A percentile compares a stretch with the other conserved stretches of the same genome.
Evolutionary conservation across 225 moss, liverwort and hornwort species (phyloP).

Genomic region (Polytrichum commune): DNA sequence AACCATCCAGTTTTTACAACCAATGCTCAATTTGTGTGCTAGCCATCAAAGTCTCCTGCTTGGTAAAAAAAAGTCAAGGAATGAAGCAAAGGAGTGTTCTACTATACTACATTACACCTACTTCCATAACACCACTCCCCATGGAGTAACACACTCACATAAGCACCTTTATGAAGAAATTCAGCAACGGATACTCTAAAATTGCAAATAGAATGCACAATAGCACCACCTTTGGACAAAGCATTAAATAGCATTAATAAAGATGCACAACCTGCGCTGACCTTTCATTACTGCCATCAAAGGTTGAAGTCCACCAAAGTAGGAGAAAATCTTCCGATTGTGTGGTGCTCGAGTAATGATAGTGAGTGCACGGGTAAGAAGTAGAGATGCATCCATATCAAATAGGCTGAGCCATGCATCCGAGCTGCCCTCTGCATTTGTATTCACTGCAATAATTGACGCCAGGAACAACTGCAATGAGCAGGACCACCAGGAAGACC

Average conservation of each 20-base stretch:
- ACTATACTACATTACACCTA: too few species aligned
- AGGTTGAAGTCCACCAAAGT: conserved; percentile 71
- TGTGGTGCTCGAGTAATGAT: conserved; percentile 61
- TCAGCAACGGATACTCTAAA: too few species aligned
- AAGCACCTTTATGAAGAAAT: too few species aligned
- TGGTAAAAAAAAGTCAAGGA: too few species aligned
- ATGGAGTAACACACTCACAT: too few species aligned
- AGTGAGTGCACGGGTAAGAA: conserved; percentile 52
- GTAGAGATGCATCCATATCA: conserved; percentile 48
- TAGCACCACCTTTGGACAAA: not conserved
- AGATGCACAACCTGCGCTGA: conserved; percentile 13
- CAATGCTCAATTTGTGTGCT: too few species aligned
- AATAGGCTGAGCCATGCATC: conserved; percentile 53
- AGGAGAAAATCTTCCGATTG: conserved; percentile 70
- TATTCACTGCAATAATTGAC: conserved; percentile 42
- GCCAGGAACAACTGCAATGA: conserved; percentile 30
- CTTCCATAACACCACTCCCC: too few species aligned
- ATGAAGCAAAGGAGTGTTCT: too few species aligned
- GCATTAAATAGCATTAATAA: not conserved
- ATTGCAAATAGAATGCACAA: too few species aligned
- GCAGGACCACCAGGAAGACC: conserved; percentile 15
- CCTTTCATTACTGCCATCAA: conserved; percentile 87
- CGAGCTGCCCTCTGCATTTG: conserved; percentile 49
- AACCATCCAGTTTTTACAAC: too few species aligned
- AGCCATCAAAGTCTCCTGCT: too few species aligned